Conservation (phyloP, 441 rosid genomes). For the Francoa sonchifolia region DNA sequence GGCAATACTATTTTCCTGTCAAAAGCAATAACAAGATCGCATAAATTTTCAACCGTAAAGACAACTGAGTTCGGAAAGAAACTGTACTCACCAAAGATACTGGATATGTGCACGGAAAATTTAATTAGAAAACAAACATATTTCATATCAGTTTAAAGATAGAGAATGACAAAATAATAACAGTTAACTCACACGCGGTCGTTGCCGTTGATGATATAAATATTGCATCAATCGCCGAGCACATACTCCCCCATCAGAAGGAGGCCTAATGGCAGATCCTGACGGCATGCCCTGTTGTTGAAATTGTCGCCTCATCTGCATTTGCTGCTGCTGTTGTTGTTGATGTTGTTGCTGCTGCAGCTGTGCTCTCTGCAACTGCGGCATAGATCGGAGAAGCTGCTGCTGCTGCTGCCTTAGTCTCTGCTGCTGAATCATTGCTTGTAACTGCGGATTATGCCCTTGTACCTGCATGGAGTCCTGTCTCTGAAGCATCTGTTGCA, state of each 20-base stretch:
- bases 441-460: conserved; percentile 61
- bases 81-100: too few species aligned
- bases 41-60: too few species aligned
- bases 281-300: conserved; percentile 82
- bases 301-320: conserved; percentile 68
- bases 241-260: conserved; percentile 72
- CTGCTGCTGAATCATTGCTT: conserved; percentile 65
- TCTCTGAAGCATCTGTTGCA: conserved; percentile 74
- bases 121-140: too few species aligned
- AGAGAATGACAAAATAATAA: not conserved
- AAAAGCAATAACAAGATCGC: conserved; percentile 8
- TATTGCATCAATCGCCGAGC: conserved; percentile 95
- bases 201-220: conserved; percentile 81
- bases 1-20: conserved; percentile 73
- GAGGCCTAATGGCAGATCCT: conserved; percentile 35
- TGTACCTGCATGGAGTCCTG: conserved; percentile 69
- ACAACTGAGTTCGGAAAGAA: too few species aligned
- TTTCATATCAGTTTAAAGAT: too few species aligned
- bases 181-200: conserved; percentile 60
- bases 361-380: conserved; percentile 71
- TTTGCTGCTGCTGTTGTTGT: conserved; percentile 47
- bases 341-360: conserved; percentile 62
- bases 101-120: too few species aligned
- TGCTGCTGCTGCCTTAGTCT: conserved; percentile 63
- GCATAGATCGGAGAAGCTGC: conserved; percentile 55